Evolutionary conservation across 73 alveolate species (phyloP).

Genomic region (Uronychia binucleata): DNA sequence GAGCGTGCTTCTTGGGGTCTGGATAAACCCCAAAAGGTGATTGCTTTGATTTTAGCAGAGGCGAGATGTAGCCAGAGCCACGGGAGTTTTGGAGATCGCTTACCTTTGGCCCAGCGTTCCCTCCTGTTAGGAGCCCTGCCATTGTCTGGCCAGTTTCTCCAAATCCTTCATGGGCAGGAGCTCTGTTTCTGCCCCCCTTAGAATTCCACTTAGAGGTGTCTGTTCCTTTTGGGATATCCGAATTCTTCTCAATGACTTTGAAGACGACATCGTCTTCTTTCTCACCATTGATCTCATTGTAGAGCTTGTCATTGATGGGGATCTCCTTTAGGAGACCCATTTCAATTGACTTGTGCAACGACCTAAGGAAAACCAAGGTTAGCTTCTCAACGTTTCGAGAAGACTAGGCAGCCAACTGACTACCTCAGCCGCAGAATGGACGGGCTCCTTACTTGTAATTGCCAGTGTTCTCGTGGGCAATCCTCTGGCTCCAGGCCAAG

Average conservation of each 20-base stretch:
- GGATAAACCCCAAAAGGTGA: not conserved
- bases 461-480: not conserved
- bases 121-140: conserved; percentile 3
- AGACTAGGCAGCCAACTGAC: too few relatives aligned
- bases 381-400: too few relatives aligned
- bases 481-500: not conserved
- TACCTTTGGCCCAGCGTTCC: not conserved
- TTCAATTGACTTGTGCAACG: not conserved
- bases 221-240: not conserved
- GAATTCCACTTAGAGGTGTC: not conserved
- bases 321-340: not conserved
- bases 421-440: not conserved
- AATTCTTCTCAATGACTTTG: not conserved
- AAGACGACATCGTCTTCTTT: not conserved
- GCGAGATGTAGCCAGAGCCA: not conserved
- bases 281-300: not conserved
- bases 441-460: not conserved
- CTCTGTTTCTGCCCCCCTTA: not conserved
- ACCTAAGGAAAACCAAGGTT: not conserved
- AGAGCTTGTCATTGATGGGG: not conserved
- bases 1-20: not conserved
- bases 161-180: not conserved
- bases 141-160: not conserved
- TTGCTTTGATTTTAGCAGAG: not conserved
- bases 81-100: too few relatives aligned